A percentile compares a stretch with the other conserved stretches of the same genome.
Evolutionary conservation across 73 alveolate genomes (phyloP).

Genomic region (Symbiodinium natans): DNA sequence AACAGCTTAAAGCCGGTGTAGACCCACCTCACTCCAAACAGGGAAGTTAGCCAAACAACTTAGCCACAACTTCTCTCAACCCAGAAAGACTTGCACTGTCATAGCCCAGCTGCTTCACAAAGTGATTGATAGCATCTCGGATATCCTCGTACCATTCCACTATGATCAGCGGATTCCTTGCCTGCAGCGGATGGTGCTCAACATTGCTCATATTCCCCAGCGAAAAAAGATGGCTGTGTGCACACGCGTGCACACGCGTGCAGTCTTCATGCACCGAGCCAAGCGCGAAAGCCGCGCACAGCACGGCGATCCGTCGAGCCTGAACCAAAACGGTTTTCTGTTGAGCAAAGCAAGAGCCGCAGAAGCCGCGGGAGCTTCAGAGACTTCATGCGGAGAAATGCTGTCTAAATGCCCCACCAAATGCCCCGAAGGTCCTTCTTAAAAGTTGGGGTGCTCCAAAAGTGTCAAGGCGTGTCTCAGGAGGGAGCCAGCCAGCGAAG

Average conservation of each 20-base stretch:
- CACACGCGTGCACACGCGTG: too few species aligned
- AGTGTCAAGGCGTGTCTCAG: too few species aligned
- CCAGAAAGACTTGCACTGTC: too few species aligned
- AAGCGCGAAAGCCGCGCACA: neutral
- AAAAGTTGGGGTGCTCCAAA: too few species aligned
- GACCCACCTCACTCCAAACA: constrained; percentile 38
- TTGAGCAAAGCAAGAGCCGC: neutral
- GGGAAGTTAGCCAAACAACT: too few species aligned
- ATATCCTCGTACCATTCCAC: constrained; percentile 71
- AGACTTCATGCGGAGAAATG: too few species aligned
- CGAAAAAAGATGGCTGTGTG: too few species aligned
- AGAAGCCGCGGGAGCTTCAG: too few species aligned
- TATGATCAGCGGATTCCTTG: constrained; percentile 52
- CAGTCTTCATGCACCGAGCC: neutral
- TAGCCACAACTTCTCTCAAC: too few species aligned
- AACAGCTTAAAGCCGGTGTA: constrained; percentile 79
- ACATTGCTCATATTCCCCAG: neutral
- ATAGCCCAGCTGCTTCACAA: constrained; percentile 13
- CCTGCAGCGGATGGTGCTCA: neutral
- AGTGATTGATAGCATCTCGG: constrained; percentile 62
- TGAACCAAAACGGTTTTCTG: neutral
- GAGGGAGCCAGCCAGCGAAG: neutral
- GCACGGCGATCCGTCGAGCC: neutral
- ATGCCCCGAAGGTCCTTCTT: too few species aligned
- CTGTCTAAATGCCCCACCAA: too few species aligned